Percentiles rank a stretch among this genome's conserved stretches.
These are phyloP conservation scores for Entamoeba dispar DNA, from an alignment of 208 protist species.

Conservation along the genomic window DNA sequence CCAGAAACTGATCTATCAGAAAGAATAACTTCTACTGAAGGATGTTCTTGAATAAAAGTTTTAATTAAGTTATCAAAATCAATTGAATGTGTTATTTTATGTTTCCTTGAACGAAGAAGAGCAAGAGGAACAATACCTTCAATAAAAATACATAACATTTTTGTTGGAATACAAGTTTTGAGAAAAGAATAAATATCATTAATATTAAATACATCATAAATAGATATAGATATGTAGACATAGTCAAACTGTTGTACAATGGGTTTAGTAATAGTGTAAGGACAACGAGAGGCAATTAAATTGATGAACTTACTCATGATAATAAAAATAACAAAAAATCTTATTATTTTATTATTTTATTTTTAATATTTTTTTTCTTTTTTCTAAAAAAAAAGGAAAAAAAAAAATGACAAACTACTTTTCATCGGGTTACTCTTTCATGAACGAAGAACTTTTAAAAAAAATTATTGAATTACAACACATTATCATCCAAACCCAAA, in stretches of 20 bases:
- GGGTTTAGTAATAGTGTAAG: background rate
- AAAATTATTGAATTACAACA: background rate
- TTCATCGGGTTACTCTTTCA: too few species aligned
- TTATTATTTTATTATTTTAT: too few species aligned
- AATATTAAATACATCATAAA: background rate
- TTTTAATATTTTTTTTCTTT: too few species aligned
- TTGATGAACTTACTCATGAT: too few species aligned
- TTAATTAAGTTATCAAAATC: background rate
- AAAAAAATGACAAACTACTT: too few species aligned
- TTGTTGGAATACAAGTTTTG: background rate
- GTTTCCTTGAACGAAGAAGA: background rate
- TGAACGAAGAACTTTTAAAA: background rate
- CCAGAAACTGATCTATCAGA: background rate
- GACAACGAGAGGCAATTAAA: too few species aligned
- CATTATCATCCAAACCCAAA: background rate
- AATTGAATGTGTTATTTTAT: background rate
- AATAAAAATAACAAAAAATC: too few species aligned
- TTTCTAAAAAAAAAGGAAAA: too few species aligned
- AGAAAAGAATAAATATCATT: background rate
- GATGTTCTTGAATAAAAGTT: background rate
- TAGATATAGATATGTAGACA: background rate
- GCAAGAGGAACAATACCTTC: background rate
- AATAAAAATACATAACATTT: background rate
- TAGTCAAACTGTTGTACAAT: background rate
- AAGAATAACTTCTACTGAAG: background rate